A percentile compares a stretch with the other conserved stretches of the same genome.
phyloP scores from a whole-genome alignment of 352 stramenopile species.

The Globisporangium radiosum region DNA sequence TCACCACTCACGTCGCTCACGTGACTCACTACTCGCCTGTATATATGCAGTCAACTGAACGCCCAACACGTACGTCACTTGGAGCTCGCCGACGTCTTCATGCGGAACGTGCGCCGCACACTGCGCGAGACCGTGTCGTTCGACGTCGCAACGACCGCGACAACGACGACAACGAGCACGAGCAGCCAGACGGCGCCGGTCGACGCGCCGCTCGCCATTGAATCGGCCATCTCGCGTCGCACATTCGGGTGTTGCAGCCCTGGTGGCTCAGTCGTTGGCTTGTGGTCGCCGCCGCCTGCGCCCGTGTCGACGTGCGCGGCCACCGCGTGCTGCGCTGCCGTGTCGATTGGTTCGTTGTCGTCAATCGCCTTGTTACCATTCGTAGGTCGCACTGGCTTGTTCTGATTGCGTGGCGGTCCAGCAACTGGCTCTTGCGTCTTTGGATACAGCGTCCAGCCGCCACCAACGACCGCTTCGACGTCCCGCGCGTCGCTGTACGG shows the following conservation, averaged over 20 bases:
- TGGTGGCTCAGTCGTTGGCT: conserved; percentile 16
- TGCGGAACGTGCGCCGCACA: conserved; percentile 42
- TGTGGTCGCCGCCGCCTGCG: conserved; percentile 23
- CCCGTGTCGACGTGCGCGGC: conserved; percentile 37
- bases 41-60: too few relatives aligned
- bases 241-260: conserved; percentile 14
- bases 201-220: conserved; percentile 18
- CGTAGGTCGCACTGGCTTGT: conserved; percentile 10
- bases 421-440: conserved; percentile 7
- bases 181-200: conserved; percentile 44
- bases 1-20: too few relatives aligned
- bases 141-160: conserved; percentile 54
- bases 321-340: conserved; percentile 18
- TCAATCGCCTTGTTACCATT: conserved; percentile 15
- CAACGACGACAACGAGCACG: conserved; percentile 38
- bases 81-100: conserved; percentile 25
- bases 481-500: conserved; percentile 48
- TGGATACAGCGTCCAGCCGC: conserved; percentile 41
- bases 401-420: conserved; percentile 9
- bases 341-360: conserved; percentile 27
- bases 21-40: too few relatives aligned
- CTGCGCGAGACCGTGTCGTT: conserved; percentile 56
- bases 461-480: conserved; percentile 40
- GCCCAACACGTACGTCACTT: conserved; percentile 12
- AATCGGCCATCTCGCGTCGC: conserved; percentile 37